Conservation (phyloP, 192 early-diverging fungal genomes). For the Lobosporangium transversale region DNA sequence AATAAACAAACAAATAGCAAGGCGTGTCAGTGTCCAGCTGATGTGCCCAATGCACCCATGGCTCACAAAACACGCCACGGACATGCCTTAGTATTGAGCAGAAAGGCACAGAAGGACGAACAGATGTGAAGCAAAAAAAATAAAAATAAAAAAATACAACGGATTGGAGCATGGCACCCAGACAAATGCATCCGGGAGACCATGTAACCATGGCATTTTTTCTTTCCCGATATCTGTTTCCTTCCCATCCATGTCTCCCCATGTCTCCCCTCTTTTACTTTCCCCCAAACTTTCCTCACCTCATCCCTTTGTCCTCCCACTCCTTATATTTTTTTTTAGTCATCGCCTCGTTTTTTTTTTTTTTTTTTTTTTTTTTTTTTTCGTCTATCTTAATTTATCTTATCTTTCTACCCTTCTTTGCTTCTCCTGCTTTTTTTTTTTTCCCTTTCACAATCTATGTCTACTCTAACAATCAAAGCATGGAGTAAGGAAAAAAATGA, state of each 20-base stretch:
- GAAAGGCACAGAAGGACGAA: too few species aligned
- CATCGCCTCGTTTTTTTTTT: neutral
- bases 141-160: too few species aligned
- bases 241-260: slow-evolving; percentile 7
- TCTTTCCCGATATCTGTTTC: neutral
- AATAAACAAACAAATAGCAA: too few species aligned
- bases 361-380: neutral
- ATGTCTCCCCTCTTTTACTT: slow-evolving; percentile 1
- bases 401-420: neutral
- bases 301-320: neutral
- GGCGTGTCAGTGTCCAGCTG: too few species aligned
- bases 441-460: neutral
- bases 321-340: neutral
- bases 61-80: too few species aligned
- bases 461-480: neutral
- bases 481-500: neutral
- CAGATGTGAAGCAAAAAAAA: too few species aligned
- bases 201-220: too few species aligned
- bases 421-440: neutral
- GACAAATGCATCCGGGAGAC: too few species aligned
- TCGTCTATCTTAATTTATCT: neutral
- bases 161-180: too few species aligned
- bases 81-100: too few species aligned
- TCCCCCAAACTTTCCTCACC: neutral
- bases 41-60: too few species aligned